These are phyloP conservation scores for Conringia planisiliqua DNA, from an alignment of 345 rosid species.

Conservation along the genomic window DNA sequence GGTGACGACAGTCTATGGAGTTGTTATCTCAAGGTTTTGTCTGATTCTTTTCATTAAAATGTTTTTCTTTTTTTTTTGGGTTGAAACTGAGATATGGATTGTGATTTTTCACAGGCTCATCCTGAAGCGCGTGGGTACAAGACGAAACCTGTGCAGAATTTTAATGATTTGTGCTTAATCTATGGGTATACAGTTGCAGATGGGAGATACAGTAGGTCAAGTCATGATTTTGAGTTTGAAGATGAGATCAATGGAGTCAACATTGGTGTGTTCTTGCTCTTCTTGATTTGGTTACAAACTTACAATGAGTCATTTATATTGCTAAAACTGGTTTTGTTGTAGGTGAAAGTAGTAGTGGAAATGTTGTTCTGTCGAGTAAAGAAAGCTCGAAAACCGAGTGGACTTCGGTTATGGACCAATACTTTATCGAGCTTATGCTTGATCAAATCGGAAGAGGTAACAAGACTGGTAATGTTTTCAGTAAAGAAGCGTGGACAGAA, in stretches of 20 bases:
- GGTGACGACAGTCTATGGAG: conserved; percentile 72
- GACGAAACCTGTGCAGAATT: conserved; percentile 65
- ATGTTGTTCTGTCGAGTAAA: conserved; percentile 26
- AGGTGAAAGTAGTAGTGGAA: conserved; percentile 51
- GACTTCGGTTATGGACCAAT: conserved; percentile 69
- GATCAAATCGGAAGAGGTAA: conserved; percentile 77
- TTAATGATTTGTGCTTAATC: conserved; percentile 67
- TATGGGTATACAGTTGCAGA: conserved; percentile 77
- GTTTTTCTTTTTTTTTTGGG: not conserved
- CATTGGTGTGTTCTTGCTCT: conserved; percentile 41
- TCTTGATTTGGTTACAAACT: not conserved
- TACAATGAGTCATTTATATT: not conserved
- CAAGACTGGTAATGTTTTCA: conserved; percentile 51
- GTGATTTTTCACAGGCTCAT: conserved; percentile 47
- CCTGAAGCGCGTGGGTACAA: conserved; percentile 71
- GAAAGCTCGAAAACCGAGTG: conserved; percentile 72
- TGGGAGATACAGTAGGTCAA: conserved; percentile 90
- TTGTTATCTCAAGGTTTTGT: conserved; percentile 57
- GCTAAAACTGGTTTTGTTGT: not conserved
- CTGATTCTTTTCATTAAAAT: too few species aligned
- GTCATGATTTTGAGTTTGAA: conserved; percentile 76
- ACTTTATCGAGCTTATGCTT: conserved; percentile 71
- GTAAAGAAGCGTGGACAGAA: conserved; percentile 79
- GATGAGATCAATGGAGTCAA: conserved; percentile 55
- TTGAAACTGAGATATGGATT: not conserved